phyloP scores from a whole-genome alignment of 495 filamentous ascomycete genomes.

The Hypoxylon intermedium region DNA sequence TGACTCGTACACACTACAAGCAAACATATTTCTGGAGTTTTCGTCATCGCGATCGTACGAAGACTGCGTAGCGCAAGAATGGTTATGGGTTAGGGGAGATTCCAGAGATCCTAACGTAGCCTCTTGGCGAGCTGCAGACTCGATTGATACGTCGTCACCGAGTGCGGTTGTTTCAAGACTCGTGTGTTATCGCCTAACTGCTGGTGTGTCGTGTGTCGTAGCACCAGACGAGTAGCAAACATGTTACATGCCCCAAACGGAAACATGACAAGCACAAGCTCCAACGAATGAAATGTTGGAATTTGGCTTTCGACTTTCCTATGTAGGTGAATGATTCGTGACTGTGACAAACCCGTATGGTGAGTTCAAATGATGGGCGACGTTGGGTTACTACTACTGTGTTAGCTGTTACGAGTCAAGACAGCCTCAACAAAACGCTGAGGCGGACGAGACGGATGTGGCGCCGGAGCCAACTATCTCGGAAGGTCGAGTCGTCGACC shows the following conservation, averaged over 20 bases:
- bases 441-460: conserved; percentile 16
- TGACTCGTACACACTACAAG: conserved; percentile 18
- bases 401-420: conserved; percentile 12
- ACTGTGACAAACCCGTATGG: conserved; percentile 3
- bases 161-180: conserved; percentile 29
- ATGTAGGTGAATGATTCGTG: conserved; percentile 26
- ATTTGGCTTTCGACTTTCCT: conserved; percentile 30
- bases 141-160: conserved; percentile 13
- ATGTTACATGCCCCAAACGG: conserved; percentile 37
- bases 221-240: conserved; percentile 29
- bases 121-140: conserved; percentile 32
- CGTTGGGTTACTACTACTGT: conserved; percentile 1
- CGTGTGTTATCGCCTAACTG: conserved; percentile 16
- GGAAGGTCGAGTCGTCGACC: conserved; percentile 12
- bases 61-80: background rate
- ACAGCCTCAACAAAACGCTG: conserved; percentile 1
- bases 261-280: conserved; percentile 21
- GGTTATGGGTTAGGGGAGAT: conserved; percentile 30
- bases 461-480: conserved; percentile 14
- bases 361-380: conserved; percentile 1
- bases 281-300: conserved; percentile 27
- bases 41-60: background rate
- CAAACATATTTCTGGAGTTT: no score
- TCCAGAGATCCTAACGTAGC: conserved; percentile 3
- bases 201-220: conserved; percentile 13